Base-by-base conservation (phyloP, 768 basidiomycete species). In the Suillus subluteus region DNA sequence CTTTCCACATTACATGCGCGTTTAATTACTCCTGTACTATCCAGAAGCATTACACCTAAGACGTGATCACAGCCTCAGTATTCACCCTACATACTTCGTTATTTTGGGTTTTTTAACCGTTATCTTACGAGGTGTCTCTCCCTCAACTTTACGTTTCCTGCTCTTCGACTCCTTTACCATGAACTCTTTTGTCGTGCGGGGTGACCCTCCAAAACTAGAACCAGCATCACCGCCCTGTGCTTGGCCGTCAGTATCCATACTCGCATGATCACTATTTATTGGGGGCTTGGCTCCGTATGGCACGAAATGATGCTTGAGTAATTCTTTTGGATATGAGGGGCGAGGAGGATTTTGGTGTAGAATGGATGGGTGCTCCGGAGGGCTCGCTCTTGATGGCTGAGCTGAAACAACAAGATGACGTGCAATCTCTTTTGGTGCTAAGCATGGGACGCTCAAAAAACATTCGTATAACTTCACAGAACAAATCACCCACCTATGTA, bases 291-390 rank as follows among this genome's bases (percentile, higher is more conserved):
- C 68, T 30, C 90, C 90, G 37, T 83, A 86, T 0, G 91, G 91
- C 69, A 86, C 73, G 74, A 90, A 92, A 2, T 79, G 73, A 69
- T 91, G 90, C 65, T 82, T 91, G 40, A 92, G 80, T 2, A 87
- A 69, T 55, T 91, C 87, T 58, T 80, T 78, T 0, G 91, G 85
- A 70, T 92, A 86, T 12, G 78, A 82, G 4, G 83, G 80, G 23
- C 91, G 83, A 2, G 87, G 82, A 8, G 87, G 85, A 66, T 87
- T 87, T 73, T 85, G 79, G 64, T 81, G 78, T 35, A 76, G 65
- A 46, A 65, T 18, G 5, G 66, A 59, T n/a, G 12, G 71, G 62
- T 55, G 64, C 62, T 61, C 71, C 62, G 72, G 66, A 5, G 69
- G 55, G 1, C 72, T 69, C n/a, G 79, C 68, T 2, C 67, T 43